Conservation (phyloP, 257 asterid genomes). For the Solanum pennellii region DNA sequence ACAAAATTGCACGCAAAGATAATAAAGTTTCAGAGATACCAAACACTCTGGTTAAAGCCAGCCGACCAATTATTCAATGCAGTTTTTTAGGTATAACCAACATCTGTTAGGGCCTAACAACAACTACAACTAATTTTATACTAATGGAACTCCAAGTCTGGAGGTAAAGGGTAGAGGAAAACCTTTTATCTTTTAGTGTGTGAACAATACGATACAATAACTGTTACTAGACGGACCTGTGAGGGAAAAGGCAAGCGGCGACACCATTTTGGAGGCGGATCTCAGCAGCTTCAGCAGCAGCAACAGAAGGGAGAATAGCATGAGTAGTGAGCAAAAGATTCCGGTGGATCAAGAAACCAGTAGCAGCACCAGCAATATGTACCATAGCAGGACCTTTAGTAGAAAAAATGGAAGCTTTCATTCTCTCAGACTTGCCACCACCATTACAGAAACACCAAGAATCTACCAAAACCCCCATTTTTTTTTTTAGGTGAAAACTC, state of each 20-base stretch:
- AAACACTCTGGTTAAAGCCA: not conserved
- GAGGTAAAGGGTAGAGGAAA: not conserved
- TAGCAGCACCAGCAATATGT: slow-evolving; percentile 35
- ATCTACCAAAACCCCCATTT: slow-evolving; percentile 68
- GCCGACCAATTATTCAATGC: not conserved
- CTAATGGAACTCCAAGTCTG: not conserved
- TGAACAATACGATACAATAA: not conserved
- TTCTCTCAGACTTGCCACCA: slow-evolving; percentile 88
- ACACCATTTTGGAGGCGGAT: slow-evolving; percentile 74
- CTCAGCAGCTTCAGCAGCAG: slow-evolving; percentile 86
- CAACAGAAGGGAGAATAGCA: slow-evolving; percentile 63
- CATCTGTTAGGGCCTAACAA: not conserved
- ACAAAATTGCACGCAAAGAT: not conserved
- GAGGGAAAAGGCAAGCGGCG: slow-evolving; percentile 66
- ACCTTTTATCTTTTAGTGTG: not conserved
- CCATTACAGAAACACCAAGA: slow-evolving; percentile 96
- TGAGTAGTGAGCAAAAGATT: slow-evolving; percentile 92
- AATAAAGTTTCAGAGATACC: not conserved
- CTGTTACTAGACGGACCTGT: slow-evolving; percentile 39
- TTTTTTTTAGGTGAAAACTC: not conserved
- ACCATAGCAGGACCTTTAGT: slow-evolving; percentile 77
- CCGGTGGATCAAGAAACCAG: slow-evolving; percentile 92
- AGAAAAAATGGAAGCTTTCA: slow-evolving; percentile 66
- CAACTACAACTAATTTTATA: not conserved
- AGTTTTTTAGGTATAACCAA: not conserved